Conservation (phyloP, 2,329 filamentous ascomycete species). For the Arthrobotrys pseudoclavata region DNA sequence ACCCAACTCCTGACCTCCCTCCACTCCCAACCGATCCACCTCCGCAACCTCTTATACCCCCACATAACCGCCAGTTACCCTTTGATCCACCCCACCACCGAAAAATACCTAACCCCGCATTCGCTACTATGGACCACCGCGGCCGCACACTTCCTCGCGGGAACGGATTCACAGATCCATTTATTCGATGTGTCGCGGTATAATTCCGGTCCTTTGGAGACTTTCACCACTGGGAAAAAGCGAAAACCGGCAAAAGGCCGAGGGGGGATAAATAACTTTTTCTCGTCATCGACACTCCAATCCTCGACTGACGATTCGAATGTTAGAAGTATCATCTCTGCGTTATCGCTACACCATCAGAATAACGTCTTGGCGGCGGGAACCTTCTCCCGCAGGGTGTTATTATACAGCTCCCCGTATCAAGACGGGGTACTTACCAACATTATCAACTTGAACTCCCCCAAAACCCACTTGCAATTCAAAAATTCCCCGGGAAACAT, state of each 20-base stretch:
- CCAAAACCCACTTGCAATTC: not conserved
- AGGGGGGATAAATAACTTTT: not conserved
- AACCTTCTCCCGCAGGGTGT: slow-evolving; percentile 68
- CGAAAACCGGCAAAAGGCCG: slow-evolving; percentile 16
- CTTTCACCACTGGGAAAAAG: slow-evolving; percentile 65
- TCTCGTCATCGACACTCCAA: slow-evolving; percentile 7
- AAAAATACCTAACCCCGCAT: slow-evolving; percentile 67
- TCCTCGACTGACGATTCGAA: slow-evolving; percentile 64
- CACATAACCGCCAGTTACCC: slow-evolving; percentile 67
- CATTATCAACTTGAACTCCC: slow-evolving; percentile 65
- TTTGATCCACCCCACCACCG: slow-evolving; percentile 67
- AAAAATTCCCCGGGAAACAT: slow-evolving; percentile 27
- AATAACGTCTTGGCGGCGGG: slow-evolving; percentile 68
- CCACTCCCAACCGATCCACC: slow-evolving; percentile 68
- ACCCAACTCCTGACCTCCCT: slow-evolving; percentile 67
- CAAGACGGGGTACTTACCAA: slow-evolving; percentile 66
- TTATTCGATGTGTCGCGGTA: slow-evolving; percentile 68
- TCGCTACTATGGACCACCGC: slow-evolving; percentile 67
- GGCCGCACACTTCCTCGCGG: slow-evolving; percentile 68
- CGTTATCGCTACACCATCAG: slow-evolving; percentile 66
- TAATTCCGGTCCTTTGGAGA: slow-evolving; percentile 64
- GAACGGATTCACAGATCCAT: slow-evolving; percentile 66
- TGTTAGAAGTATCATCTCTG: slow-evolving; percentile 68
- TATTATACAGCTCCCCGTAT: slow-evolving; percentile 66
- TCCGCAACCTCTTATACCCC: slow-evolving; percentile 68